Conservation (phyloP, 345 rosid species). For the Linum trigynum region DNA sequence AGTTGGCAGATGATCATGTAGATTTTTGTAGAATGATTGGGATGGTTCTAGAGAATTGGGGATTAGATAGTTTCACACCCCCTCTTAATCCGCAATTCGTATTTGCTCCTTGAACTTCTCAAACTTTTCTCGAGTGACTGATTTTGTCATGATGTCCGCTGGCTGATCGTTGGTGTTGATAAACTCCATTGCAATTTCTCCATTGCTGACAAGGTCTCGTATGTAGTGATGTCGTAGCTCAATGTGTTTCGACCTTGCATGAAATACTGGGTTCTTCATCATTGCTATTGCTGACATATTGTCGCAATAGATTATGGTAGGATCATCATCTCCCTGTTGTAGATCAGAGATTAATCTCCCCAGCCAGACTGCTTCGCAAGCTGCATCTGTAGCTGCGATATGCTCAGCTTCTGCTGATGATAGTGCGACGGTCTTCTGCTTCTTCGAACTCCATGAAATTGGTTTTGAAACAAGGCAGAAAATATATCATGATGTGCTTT, state of each 20-base stretch:
- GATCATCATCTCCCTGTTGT: background rate
- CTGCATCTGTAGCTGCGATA: background rate
- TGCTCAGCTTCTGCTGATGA: background rate
- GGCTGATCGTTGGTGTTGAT: background rate
- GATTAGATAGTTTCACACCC: background rate
- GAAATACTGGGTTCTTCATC: conserved; percentile 6
- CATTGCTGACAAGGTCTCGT: background rate
- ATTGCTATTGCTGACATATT: background rate
- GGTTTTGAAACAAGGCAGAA: background rate
- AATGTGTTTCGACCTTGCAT: background rate
- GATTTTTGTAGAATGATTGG: too few relatives aligned
- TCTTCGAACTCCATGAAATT: background rate
- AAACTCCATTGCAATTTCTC: background rate
- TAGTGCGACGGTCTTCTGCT: background rate
- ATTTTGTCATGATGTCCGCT: background rate
- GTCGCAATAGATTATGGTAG: background rate
- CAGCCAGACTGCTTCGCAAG: conserved; percentile 14
- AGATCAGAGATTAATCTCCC: background rate
- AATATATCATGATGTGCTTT: background rate
- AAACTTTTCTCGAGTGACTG: background rate
- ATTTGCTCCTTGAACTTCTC: background rate
- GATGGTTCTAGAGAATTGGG: background rate
- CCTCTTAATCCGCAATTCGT: background rate
- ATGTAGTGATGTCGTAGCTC: background rate
- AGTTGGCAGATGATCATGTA: too few relatives aligned